phyloP scores from a whole-genome alignment of 2,329 filamentous ascomycete species.

The Metarhizium guizhouense region DNA sequence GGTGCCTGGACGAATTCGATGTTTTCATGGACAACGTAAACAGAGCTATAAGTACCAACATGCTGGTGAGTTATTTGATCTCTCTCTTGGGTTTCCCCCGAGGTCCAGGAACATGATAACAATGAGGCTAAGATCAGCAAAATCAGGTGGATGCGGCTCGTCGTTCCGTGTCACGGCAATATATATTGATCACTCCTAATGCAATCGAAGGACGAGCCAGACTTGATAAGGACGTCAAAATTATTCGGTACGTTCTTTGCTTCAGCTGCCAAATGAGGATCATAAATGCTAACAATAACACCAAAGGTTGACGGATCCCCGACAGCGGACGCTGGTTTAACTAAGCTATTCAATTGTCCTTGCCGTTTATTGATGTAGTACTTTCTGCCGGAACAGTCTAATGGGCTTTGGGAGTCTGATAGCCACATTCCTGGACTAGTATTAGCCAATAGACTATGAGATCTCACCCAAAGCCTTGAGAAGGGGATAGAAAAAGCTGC shows the following conservation, averaged over 20 bases:
- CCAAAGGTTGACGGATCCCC: conserved; percentile 47
- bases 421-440: not conserved
- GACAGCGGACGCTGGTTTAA: conserved; percentile 38
- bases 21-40: conserved; percentile 99
- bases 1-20: conserved; percentile 95
- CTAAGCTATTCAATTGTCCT: not conserved
- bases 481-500: not conserved
- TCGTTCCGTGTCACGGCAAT: conserved; percentile 81
- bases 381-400: too few relatives aligned
- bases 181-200: conserved; percentile 93
- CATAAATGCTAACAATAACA: not conserved
- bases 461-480: not conserved
- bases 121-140: conserved; percentile 2
- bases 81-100: not conserved
- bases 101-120: not conserved
- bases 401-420: not conserved
- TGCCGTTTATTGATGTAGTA: too few relatives aligned
- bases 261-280: not conserved
- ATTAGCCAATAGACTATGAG: not conserved
- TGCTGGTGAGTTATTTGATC: conserved; percentile 59
- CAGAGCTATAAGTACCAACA: conserved; percentile 81
- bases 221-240: conserved; percentile 62
- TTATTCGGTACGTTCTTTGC: conserved; percentile 52
- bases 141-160: conserved; percentile 73
- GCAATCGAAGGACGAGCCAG: conserved; percentile 56